Base-by-base conservation (phyloP, 495 filamentous ascomycete species). In the Aspergillus saccharolyticus region DNA sequence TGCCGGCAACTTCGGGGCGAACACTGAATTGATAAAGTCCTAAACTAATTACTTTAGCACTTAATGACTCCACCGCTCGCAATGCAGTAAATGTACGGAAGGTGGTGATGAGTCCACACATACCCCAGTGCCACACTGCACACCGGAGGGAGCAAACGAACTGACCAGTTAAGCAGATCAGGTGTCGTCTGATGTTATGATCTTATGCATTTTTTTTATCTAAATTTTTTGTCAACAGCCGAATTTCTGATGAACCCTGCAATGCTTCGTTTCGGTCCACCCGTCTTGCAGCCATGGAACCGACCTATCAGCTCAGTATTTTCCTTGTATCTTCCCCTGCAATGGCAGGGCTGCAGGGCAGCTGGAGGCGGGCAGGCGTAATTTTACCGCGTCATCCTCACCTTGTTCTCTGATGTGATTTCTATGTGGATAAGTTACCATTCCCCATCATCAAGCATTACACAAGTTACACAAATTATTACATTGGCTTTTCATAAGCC, bases 251-350 rank as follows among this genome's bases (percentile, higher is more conserved):
- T 61, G 45, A 50, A 56, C 52, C 60, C 50, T 56, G 56, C 53
- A 63, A 58, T 62, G 57, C 49, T 61, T 64, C 59, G 62, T 59
- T 60, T 62, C 56, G 59, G 53, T 58, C 42, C 24, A 51, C 48
- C 54, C 56, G 47, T 58, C 56, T 56, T 42, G 48, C 48, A 58
- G 48, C 49, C 55, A 52, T 39, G 42, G 47, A 44, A 47, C 50
- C 55, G 50, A 45, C 57, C 52, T 62, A 60, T 65, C 52, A 62
- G 52, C 48, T 54, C 25, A 44, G 39, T 51, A 21, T 45, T 52
- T 43, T 15, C 10, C 24, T 42, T 20, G 51, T 48, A 51, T 24
- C 48, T 59, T 49, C 57, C 58, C 48, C 55, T 65, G 63, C 54
- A 58, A 43, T 60, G 54, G 54, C 63, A 60, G 59, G 59, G 56